These are phyloP conservation scores for Fraxinus sp. DNA, from an alignment of 305 asterid genomes.

Conservation along the genomic window DNA sequence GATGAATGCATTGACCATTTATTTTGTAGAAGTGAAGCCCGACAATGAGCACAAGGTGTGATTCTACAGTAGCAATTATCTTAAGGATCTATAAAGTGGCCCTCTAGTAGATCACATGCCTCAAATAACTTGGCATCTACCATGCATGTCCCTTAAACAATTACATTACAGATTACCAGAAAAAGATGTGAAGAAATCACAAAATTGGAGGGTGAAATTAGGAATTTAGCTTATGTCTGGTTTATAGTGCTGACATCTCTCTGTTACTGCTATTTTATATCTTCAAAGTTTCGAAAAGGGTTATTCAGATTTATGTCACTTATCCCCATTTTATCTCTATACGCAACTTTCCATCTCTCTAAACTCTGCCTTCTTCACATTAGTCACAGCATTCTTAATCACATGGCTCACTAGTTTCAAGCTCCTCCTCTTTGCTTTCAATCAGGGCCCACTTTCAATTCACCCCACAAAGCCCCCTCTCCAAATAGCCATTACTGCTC, in stretches of 20 bases:
- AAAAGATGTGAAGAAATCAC: background rate
- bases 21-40: too few relatives aligned
- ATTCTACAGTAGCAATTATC: too few relatives aligned
- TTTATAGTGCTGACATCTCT: slow-evolving; percentile 32
- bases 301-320: slow-evolving; percentile 46
- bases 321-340: slow-evolving; percentile 45
- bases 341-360: slow-evolving; percentile 44
- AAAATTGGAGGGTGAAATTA: slow-evolving; percentile 44
- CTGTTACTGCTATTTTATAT: slow-evolving; percentile 43
- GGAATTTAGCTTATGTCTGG: slow-evolving; percentile 27
- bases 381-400: slow-evolving; percentile 43
- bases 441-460: slow-evolving; percentile 48
- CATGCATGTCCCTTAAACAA: too few relatives aligned
- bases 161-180: background rate
- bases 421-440: slow-evolving; percentile 63
- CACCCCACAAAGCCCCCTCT: slow-evolving; percentile 34
- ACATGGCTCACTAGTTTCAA: slow-evolving; percentile 70
- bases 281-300: slow-evolving; percentile 47
- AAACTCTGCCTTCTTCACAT: slow-evolving; percentile 42
- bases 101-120: too few relatives aligned
- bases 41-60: too few relatives aligned
- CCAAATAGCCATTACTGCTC: slow-evolving; percentile 42
- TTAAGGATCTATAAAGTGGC: too few relatives aligned
- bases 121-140: too few relatives aligned
- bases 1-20: too few relatives aligned